Base-by-base conservation (phyloP, 176 grass and related monocot species). In the Oryza glaberrima region DNA sequence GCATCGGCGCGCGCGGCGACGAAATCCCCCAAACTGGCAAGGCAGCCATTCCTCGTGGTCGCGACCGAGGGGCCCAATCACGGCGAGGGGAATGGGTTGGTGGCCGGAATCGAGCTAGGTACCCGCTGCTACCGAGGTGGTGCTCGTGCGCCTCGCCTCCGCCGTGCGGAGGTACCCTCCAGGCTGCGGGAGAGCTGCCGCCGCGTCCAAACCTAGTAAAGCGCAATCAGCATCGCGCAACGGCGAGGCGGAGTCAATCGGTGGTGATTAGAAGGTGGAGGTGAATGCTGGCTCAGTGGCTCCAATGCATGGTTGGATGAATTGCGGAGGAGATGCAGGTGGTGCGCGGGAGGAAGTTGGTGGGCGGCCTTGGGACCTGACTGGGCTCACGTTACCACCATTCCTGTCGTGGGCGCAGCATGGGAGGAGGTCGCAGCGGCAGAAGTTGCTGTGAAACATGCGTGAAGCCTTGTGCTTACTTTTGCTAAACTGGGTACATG, bases 161-260 rank as follows among this genome's bases (percentile, higher is more conserved):
- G 83, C 78, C 79, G 67, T 86, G 7, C 73, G 88, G 83, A 67
- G 83, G 78, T 90, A 82, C 56, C 83, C 88, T 49, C 82, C 67
- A 56, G 88, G 83, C 17, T 86, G 88, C 78, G 78, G 83, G 5
- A 40, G 88, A 51, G 44, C 34, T 10, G 23, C 19, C 26, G 14
- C 70, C 23, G 45, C 25, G 17, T 4, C 9, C 19, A 66, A 19
- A 9, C 54, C 72, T 0, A 13, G 46, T 0, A 22, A 77, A 6
- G 45, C 38, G 17, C 38, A 22, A 26, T 67, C 73, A 0, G 78
- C 11, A 43, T 46, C 12, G 35, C 28, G 78, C 15, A 22, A 46
- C 8, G 45, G 70, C 19, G 56, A 72, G 32, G 30, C 73, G 16
- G 14, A 67, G 60, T 30, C 26, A 13, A 20, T 11, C 11, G 72